These are phyloP conservation scores for Maudiozyma humilis DNA, from an alignment of 1,139 yeast species.

Conservation along the genomic window DNA sequence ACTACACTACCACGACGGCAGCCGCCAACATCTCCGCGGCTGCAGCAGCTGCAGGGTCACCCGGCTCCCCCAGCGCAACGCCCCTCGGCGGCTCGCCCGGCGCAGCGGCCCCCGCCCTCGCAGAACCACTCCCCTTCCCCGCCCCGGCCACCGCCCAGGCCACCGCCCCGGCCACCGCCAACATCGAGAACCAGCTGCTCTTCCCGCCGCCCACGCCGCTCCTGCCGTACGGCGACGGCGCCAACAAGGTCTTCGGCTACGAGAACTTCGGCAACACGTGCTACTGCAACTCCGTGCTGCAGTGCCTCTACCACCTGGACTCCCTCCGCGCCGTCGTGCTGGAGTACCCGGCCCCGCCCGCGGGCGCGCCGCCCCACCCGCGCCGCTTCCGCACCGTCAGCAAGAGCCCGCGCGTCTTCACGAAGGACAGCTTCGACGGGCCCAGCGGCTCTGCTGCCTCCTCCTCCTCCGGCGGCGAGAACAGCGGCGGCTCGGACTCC, in stretches of 20 bases:
- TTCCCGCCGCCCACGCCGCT: slow-evolving; percentile 8
- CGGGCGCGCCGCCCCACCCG: slow-evolving; percentile 17
- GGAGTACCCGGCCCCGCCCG: slow-evolving; percentile 33
- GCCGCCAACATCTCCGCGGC: too few relatives aligned
- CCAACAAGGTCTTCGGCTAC: slow-evolving; percentile 76
- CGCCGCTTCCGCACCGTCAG: slow-evolving; percentile 40
- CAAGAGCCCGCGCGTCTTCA: slow-evolving; percentile 39
- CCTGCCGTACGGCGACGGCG: slow-evolving; percentile 52
- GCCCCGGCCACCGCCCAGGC: not conserved
- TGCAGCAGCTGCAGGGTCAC: not conserved
- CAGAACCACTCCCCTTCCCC: too few relatives aligned
- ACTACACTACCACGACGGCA: not conserved
- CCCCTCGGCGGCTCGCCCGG: not conserved
- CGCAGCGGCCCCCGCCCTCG: too few relatives aligned
- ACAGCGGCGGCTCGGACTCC: slow-evolving; percentile 1
- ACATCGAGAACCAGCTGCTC: not conserved
- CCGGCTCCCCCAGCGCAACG: not conserved
- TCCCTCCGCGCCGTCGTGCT: slow-evolving; percentile 57
- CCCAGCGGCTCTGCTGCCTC: not conserved
- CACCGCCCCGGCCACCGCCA: not conserved
- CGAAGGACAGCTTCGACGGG: slow-evolving; percentile 30
- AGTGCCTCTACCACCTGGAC: slow-evolving; percentile 71
- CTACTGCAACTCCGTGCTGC: slow-evolving; percentile 86
- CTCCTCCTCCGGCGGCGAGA: not conserved
- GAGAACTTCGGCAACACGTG: slow-evolving; percentile 95